Base-by-base conservation (phyloP, 495 filamentous ascomycete genomes). In the Clohesyomyces aquaticus region DNA sequence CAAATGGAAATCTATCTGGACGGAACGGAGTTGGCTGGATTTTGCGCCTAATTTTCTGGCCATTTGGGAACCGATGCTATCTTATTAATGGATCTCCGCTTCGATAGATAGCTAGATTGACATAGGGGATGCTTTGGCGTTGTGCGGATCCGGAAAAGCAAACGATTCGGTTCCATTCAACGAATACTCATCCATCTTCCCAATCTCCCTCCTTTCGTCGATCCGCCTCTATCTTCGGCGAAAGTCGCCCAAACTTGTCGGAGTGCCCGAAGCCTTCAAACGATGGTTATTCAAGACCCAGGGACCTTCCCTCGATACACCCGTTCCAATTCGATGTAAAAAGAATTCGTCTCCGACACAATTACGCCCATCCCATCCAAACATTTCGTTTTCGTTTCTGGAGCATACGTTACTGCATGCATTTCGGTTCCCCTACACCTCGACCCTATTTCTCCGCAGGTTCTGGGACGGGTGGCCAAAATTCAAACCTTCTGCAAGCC, bases 351-450 rank as follows among this genome's bases (percentile, higher is more conserved):
- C 22, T 42, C 28, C 52, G 11, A 21, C 27, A 38, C 32, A 4
- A 38, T 8, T 32, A 21, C 52, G 19, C 27, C 51, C 8, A 2
- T 54, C 6, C n/a, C 45, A 18, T 23, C 45, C 45, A 47, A n/a
- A 8, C 45, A n/a, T 23, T 18, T 4, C 6, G 16, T 10, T 55
- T 41, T 22, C 1, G n/a, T n/a, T 56, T 45, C 19, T 43, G 54
- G 35, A 56, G 35, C 54, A 56, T 56, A 56, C 45, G 16, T 45
- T 56, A 56, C 19, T 55, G 54, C 54, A 45, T 56, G 54, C 21
- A 56, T 56, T 25, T 19, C 35, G 25, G 49, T 50, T 50, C 19
- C 47, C 21, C 47, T 50, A 3, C 47, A 11, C 26, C 4, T 50
- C 11, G 22, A 25, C 9, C 23, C 23, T 8, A n/a, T n/a, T n/a